Evolutionary conservation across 176 grass and related monocot species (phyloP).

Genomic region (Chrysopogon serrulatus): DNA sequence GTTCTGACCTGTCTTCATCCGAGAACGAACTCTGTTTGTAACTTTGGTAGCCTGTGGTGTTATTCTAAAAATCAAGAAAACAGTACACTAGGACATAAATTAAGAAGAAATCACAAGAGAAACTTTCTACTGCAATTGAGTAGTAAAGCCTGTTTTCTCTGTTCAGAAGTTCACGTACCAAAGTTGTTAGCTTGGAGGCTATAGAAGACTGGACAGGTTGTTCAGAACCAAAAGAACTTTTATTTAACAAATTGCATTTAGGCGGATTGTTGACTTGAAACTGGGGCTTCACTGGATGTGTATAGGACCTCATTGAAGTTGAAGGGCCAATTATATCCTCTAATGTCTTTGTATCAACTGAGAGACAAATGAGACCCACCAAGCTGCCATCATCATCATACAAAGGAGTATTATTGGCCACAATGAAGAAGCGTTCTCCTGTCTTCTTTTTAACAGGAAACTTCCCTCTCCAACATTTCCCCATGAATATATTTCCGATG

Average conservation of each 20-base stretch:
- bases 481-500: constrained; percentile 54
- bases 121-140: background rate
- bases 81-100: constrained; percentile 23
- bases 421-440: constrained; percentile 60
- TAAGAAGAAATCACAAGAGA: constrained; percentile 17
- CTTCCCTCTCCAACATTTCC: constrained; percentile 86
- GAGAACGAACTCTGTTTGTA: constrained; percentile 71
- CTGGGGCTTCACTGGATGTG: background rate
- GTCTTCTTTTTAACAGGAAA: constrained; percentile 76
- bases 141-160: background rate
- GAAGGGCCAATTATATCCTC: constrained; percentile 37
- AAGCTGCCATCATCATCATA: constrained; percentile 80
- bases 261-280: constrained; percentile 8
- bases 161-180: constrained; percentile 45
- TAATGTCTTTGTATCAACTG: constrained; percentile 47
- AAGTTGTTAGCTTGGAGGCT: constrained; percentile 67
- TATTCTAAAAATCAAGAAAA: constrained; percentile 37
- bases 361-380: constrained; percentile 77
- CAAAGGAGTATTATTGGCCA: constrained; percentile 69
- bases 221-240: constrained; percentile 14
- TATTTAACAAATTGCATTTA: constrained; percentile 6
- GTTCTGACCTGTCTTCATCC: constrained; percentile 30
- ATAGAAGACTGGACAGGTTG: constrained; percentile 53
- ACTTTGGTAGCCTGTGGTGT: constrained; percentile 74
- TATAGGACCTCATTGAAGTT: constrained; percentile 13